A percentile compares a stretch with the other conserved stretches of the same genome.
phyloP scores from a whole-genome alignment of 1,284 basidiomycete genomes.

The Ceratorhiza oryzae-sativae region DNA sequence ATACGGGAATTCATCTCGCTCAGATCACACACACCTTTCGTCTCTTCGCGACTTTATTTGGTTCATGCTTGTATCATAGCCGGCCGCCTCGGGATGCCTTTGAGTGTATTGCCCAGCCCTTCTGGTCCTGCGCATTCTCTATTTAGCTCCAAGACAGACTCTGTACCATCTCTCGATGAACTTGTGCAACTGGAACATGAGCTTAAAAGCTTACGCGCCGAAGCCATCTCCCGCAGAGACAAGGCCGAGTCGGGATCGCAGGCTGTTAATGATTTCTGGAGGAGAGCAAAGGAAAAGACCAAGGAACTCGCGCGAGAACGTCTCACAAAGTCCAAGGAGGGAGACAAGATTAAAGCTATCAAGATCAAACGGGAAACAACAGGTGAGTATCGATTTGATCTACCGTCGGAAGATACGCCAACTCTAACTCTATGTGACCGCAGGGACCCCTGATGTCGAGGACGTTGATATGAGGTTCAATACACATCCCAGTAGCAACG shows the following conservation, averaged over 20 bases:
- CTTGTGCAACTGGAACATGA: constrained; percentile 36
- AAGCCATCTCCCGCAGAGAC: constrained; percentile 18
- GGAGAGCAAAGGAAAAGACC: constrained; percentile 28
- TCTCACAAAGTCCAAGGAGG: not conserved
- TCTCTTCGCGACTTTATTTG: constrained; percentile 15
- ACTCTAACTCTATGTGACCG: not conserved
- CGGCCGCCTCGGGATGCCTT: constrained; percentile 21
- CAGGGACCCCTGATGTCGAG: constrained; percentile 36
- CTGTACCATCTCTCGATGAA: constrained; percentile 34
- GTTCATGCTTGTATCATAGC: constrained; percentile 33
- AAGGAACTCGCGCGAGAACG: constrained; percentile 21
- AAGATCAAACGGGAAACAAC: constrained; percentile 35
- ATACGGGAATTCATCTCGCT: not conserved
- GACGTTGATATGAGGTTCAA: constrained; percentile 26
- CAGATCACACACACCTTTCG: not conserved
- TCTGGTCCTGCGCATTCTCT: constrained; percentile 19
- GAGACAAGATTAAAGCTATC: constrained; percentile 15
- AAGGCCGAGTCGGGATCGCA: constrained; percentile 24
- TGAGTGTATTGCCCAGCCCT: constrained; percentile 22
- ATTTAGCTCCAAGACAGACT: constrained; percentile 26
- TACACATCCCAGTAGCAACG: constrained; percentile 21
- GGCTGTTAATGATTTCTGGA: constrained; percentile 20
- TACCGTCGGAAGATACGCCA: not conserved
- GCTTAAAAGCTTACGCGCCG: constrained; percentile 28
- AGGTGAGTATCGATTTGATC: not conserved